Evolutionary conservation across 768 basidiomycete genomes (phyloP), one percentile per base, ranked within the genome.

Genomic region (Trametes punicea): DNA sequence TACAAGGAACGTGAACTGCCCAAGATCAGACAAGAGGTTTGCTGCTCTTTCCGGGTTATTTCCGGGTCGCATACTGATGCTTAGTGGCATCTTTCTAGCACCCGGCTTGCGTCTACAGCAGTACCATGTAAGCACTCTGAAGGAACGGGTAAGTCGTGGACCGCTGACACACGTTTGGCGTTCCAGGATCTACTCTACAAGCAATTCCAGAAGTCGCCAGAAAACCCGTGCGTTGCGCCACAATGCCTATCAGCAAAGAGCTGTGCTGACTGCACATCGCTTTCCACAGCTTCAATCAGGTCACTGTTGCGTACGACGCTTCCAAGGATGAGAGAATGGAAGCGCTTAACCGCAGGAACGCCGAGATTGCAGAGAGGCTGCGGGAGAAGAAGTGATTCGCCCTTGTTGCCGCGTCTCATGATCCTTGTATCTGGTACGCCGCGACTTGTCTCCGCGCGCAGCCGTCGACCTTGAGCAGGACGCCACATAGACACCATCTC

Each of bases 171-270:
- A n/a, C n/a, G n/a, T n/a, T n/a, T n/a, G n/a, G n/a, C 51, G 7
- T 27, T 16, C 5, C 51, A 93, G 83, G 94, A 98, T 57, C 73
- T 93, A 45, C 73, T 97, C 46, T 87, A 82, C 81, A 96, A 96
- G 73, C 85, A 92, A 70, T 98, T 98, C 84, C 91, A 97, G 71
- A 98, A 97, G 71, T 87, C 90, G 1, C 91, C 93, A 0, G 94
- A 97, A 59, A 97, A 97, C 71, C 90, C 94, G 93, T 95, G 73
- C 67, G 88, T 71, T 2, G 18, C n/a, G 31, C 33, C 26, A 1
- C 20, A 18, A 2, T 16, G 1, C 9, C 26, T 6, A 27, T n/a
- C 26, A 26, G 16, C 5, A 23, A 3, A 8, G 16, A 6, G 15
- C 23, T 3, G 7, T 29, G 40, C 46, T 54, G 25, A 58, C 9